Evolutionary conservation across 495 filamentous ascomycete species (phyloP).

Genomic region (Oleoguttula mirabilis): DNA sequence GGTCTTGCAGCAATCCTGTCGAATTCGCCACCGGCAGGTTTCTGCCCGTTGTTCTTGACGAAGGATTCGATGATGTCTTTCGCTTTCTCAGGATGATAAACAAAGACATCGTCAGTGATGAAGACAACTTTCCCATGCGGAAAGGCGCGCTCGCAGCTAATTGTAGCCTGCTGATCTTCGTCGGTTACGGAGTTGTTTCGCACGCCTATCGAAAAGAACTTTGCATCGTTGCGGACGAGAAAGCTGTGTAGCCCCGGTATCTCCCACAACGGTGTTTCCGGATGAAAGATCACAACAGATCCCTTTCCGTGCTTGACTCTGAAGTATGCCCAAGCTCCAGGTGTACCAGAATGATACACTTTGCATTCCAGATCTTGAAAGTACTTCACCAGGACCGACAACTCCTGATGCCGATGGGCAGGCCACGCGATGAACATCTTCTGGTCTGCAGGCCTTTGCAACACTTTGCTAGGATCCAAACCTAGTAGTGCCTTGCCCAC

Average conservation of each 20-base stretch:
- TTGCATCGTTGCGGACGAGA: conserved; percentile 1
- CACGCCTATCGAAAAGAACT: conserved; percentile 12
- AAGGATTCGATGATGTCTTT: conserved; percentile 10
- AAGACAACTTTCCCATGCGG: conserved; percentile 15
- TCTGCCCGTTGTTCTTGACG: neutral
- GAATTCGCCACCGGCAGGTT: conserved; percentile 1
- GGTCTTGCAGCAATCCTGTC: conserved; percentile 16
- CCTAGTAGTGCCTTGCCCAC: no score
- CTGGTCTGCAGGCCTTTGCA: neutral
- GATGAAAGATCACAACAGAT: conserved; percentile 11
- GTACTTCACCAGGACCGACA: conserved; percentile 5
- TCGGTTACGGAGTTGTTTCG: neutral
- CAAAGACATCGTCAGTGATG: conserved; percentile 20
- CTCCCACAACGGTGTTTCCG: conserved; percentile 2
- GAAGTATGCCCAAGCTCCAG: conserved; percentile 11
- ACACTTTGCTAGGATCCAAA: no score
- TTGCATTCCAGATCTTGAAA: conserved; percentile 15
- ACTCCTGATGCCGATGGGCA: conserved; percentile 1
- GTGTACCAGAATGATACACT: conserved; percentile 7
- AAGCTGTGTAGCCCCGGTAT: conserved; percentile 12
- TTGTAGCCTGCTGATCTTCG: neutral
- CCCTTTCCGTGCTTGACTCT: neutral
- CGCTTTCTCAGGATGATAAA: conserved; percentile 16
- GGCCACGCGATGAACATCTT: neutral
- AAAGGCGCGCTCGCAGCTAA: conserved; percentile 13